A percentile compares a stretch with the other conserved stretches of the same genome.
Conservation (phyloP, 257 asterid genomes). For the Echium plantagineum region DNA sequence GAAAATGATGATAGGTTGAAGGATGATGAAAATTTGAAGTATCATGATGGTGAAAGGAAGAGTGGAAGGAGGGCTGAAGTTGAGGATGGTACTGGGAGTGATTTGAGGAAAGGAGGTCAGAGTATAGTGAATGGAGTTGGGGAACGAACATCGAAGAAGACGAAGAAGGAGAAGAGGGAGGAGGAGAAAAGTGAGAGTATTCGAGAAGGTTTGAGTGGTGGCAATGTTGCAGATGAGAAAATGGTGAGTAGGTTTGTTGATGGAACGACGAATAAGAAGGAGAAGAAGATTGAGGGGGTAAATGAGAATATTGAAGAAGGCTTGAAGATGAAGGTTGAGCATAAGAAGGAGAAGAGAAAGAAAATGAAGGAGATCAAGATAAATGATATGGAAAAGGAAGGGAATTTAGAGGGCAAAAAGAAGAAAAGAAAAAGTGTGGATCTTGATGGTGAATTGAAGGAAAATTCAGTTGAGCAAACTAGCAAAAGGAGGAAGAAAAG, state of each 20-base stretch:
- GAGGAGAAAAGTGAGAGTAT: background rate
- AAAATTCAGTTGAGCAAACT: constrained; percentile 9
- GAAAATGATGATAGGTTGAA: background rate
- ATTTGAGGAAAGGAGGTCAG: background rate
- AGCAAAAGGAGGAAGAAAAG: constrained; percentile 23
- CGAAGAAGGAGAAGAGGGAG: background rate
- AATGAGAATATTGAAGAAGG: background rate
- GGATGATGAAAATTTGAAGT: background rate
- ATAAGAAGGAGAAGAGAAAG: constrained; percentile 9
- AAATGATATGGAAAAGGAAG: background rate
- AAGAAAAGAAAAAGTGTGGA: constrained; percentile 25
- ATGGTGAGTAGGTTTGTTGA: background rate
- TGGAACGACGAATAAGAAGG: background rate
- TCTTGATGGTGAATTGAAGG: constrained; percentile 9
- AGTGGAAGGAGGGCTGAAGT: background rate
- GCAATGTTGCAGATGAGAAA: constrained; percentile 1
- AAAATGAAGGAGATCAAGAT: constrained; percentile 6
- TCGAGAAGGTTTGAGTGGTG: background rate
- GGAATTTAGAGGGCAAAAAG: constrained; percentile 16
- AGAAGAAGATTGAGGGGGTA: background rate
- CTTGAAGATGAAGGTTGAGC: background rate
- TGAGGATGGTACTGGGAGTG: background rate
- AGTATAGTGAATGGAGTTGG: background rate
- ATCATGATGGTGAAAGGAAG: background rate
- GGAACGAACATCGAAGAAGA: background rate